Percentiles rank a stretch among this genome's conserved stretches.
Conservation (phyloP, 306 rosid genomes). For the Hippophae tibetana region DNA sequence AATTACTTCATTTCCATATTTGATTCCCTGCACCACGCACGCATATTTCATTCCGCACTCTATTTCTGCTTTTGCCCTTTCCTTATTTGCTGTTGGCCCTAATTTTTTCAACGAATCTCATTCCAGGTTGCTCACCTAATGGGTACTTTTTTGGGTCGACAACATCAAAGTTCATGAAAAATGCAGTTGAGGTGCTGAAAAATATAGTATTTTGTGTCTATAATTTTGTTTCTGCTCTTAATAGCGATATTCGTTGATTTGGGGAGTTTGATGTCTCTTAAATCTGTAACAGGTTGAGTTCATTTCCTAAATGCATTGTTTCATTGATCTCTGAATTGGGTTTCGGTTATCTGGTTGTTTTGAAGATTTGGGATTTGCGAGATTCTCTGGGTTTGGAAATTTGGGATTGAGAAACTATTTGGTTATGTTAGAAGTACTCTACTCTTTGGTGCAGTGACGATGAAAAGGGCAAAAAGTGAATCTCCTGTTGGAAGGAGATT, state of each 20-base stretch:
- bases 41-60: neutral
- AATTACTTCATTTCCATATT: neutral
- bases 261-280: too few relatives aligned
- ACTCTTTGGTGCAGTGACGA: slow-evolving; percentile 17
- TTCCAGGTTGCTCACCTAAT: neutral
- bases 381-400: slow-evolving; percentile 9
- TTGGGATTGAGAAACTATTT: slow-evolving; percentile 26
- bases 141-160: slow-evolving; percentile 5
- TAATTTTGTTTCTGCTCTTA: slow-evolving; percentile 18
- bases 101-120: neutral
- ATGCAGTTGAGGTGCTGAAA: slow-evolving; percentile 28
- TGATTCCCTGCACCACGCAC: neutral
- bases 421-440: slow-evolving; percentile 24
- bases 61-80: neutral
- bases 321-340: slow-evolving; percentile 14
- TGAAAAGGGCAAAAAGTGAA: slow-evolving; percentile 72
- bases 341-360: slow-evolving; percentile 15
- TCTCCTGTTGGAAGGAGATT: slow-evolving; percentile 58
- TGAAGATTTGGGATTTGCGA: slow-evolving; percentile 16
- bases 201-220: slow-evolving; percentile 16
- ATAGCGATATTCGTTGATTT: slow-evolving; percentile 33
- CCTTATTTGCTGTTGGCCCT: neutral
- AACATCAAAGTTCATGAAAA: slow-evolving; percentile 16
- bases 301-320: too few relatives aligned
- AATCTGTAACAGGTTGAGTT: too few relatives aligned